Evolutionary conservation across 805 yeast genomes (phyloP), one percentile per base, ranked within the genome.

Genomic region (Saccharomyces mikatae): DNA sequence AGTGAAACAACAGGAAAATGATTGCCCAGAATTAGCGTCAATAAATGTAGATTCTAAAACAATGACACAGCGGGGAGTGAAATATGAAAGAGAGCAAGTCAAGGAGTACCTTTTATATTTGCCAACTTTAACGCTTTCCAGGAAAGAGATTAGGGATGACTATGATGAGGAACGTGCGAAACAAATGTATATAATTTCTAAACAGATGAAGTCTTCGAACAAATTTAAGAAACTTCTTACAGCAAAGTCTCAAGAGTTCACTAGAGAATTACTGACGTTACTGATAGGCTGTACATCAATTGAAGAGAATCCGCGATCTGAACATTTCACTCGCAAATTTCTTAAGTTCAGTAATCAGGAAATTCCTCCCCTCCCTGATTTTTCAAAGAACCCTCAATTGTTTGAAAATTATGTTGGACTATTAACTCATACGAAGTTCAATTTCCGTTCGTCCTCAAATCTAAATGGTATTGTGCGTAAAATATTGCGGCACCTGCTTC

Each of bases 401-500:
- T 72, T 74, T 57, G 71, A 64, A 26, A 60, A 62, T 10, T 74
- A 73, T 50, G 58, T 76, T 49, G 69, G 72, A n/a, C 27, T 60
- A 4, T 49, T 76, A 29, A 71, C 76, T 1, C 77, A 76, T 56
- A 65, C 74, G 1, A 65, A 64, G 4, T 74, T 70, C 57, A 67
- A 69, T 26, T 62, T 60, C 50, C 71, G 68, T 49, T 65, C 65
- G 22, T 71, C 78, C 1, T 73, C 78, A 1, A 67, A 60, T 49
- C 60, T 63, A 46, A 68, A 70, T 53, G 77, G 78, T 8, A 61
- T 74, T 5, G 66, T 75, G 2, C 71, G 74, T 0, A 71, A 70
- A 49, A 62, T 77, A 8, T 53, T 77, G 11, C 62, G 70, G 46
- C 72, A 72, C 46, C 54, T 77, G n/a, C 65, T 76, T 60, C 74